Evolutionary conservation across 106 monocot genomes (phyloP).

Genomic region (Acorus gramineus): DNA sequence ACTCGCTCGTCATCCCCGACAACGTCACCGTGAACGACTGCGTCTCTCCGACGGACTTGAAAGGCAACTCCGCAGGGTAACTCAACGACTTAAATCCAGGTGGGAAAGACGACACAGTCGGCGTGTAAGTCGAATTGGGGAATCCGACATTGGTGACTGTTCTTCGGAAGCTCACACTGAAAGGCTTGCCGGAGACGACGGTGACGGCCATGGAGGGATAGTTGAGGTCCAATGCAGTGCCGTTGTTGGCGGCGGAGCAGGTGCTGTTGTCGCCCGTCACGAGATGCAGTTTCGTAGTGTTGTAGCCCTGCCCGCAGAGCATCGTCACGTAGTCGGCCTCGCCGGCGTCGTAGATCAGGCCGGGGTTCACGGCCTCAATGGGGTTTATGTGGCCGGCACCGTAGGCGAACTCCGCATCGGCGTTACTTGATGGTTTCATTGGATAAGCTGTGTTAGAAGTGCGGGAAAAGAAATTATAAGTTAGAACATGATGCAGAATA

Average conservation of each 20-base stretch:
- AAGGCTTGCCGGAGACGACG: neutral
- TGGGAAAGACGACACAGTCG: neutral
- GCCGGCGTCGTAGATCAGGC: constrained; percentile 13
- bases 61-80: neutral
- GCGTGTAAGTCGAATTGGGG: constrained; percentile 4
- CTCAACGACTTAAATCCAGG: neutral
- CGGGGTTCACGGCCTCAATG: constrained; percentile 4
- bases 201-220: constrained; percentile 15
- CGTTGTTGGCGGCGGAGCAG: constrained; percentile 2
- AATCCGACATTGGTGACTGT: constrained; percentile 21
- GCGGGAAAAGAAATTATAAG: too few species aligned
- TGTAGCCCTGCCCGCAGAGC: constrained; percentile 18
- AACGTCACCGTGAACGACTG: constrained; percentile 4
- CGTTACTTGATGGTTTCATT: constrained; percentile 3
- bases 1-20: neutral
- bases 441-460: constrained; percentile 5
- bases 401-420: constrained; percentile 14
- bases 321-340: constrained; percentile 10
- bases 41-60: constrained; percentile 1
- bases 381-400: constrained; percentile 20
- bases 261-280: constrained; percentile 15
- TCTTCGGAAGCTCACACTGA: constrained; percentile 5
- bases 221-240: constrained; percentile 10
- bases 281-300: neutral
- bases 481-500: neutral